Evolutionary conservation across 2,329 filamentous ascomycete genomes (phyloP).

Genomic region (Pestalotiopsis sp.): DNA sequence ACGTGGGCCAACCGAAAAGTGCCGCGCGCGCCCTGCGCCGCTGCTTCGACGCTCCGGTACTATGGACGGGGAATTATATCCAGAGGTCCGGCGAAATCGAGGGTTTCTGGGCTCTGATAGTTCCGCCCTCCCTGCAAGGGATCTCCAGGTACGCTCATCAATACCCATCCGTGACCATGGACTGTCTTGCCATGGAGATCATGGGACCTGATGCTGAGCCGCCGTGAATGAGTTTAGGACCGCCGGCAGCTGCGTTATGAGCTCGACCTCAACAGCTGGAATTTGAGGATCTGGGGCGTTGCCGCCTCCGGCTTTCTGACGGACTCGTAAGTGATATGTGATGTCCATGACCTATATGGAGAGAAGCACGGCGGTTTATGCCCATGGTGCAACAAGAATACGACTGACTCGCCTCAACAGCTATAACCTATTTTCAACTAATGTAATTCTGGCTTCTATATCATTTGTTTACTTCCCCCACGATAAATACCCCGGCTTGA

Average conservation of each 20-base stretch:
- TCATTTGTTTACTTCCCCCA: constrained; percentile 54
- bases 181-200: not conserved
- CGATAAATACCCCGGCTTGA: constrained; percentile 39
- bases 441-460: constrained; percentile 53
- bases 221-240: constrained; percentile 35
- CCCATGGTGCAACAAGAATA: not conserved
- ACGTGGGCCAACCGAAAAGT: not conserved
- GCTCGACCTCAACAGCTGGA: constrained; percentile 55
- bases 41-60: not conserved
- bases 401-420: constrained; percentile 25
- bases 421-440: constrained; percentile 56
- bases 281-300: constrained; percentile 54
- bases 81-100: constrained; percentile 41
- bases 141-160: constrained; percentile 42
- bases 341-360: not conserved
- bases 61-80: constrained; percentile 30
- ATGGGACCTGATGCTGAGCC: not conserved
- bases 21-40: not conserved
- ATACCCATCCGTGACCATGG: not conserved
- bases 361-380: not conserved
- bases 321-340: constrained; percentile 43
- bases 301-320: constrained; percentile 56
- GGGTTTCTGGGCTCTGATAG: constrained; percentile 52
- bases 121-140: constrained; percentile 49
- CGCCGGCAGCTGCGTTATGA: constrained; percentile 53